Base-by-base conservation (phyloP, 2,329 filamentous ascomycete genomes). In the Pseudopyrenochaeta lycopersici region DNA sequence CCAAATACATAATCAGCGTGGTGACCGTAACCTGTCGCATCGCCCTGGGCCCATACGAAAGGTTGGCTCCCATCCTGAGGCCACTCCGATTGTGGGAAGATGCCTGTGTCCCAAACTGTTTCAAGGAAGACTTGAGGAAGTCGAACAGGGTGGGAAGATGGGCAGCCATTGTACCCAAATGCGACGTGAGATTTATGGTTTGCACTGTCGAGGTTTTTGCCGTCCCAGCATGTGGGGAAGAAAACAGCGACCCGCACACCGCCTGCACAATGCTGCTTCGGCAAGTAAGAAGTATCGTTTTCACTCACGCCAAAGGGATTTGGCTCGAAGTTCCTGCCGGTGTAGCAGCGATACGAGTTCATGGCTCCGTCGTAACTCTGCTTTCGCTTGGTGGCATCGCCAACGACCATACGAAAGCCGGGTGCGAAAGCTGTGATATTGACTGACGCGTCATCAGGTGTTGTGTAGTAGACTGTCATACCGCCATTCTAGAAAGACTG, bases 201-300 rank as follows among this genome's bases (percentile, higher is more conserved):
- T 15, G 46, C 30, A 21, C 46, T 78, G 36, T n/a, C 88, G 88
- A 63, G 85, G 82, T 52, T 56, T 7, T 46, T 41, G 20, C 56
- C 56, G 46, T 59, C 52, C 56, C 56, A 58, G 45, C 56, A 55
- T 4, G 86, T 88, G 2, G 88, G 88, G 76, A 90, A 88, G 78
- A 88, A 32, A 43, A 62, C 41, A 45, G 56, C 47, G 12, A 56
- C 62, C 62, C 65, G 4, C 9, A 27, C 23, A 21, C 41, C 41
- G 5, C 41, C 41, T 4, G 41, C 41, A 29, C 41, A 44, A 29
- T 44, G 31, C 18, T 33, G 27, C 41, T 44, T 32, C 4, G 41
- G 41, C 7, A 44, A 32, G 4, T n/a, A 15, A 14, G 27, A 23
- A 17, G 41, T 44, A n/a, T 44, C 41, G 14, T 44, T 44, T 4